Evolutionary conservation across 441 rosid species (phyloP).

Genomic region (Gossypium davidsonii): DNA sequence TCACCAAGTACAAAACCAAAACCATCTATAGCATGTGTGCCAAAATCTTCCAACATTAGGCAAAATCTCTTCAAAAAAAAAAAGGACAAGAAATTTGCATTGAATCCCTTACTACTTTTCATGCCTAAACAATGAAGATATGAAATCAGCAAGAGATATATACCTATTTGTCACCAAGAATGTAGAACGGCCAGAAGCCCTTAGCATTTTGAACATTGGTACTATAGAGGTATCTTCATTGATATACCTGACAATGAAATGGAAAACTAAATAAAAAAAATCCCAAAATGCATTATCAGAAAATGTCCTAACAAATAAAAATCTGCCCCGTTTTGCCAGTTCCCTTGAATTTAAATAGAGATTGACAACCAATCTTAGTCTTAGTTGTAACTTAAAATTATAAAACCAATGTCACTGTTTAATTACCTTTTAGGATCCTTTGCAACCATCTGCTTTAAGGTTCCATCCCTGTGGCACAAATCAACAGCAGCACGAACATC

Average conservation of each 20-base stretch:
- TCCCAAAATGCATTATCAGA: background rate
- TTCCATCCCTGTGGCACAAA: constrained; percentile 99
- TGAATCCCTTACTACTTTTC: background rate
- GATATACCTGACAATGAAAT: constrained; percentile 47
- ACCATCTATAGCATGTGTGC: background rate
- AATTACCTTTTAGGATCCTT: constrained; percentile 67
- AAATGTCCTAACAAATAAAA: background rate
- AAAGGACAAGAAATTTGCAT: background rate
- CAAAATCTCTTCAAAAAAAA: background rate
- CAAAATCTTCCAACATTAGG: background rate
- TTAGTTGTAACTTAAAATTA: background rate
- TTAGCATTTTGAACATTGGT: constrained; percentile 77
- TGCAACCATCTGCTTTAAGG: constrained; percentile 95
- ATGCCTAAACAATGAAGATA: background rate
- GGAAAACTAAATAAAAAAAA: background rate
- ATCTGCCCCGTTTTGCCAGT: background rate
- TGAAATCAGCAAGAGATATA: background rate
- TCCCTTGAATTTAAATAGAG: background rate
- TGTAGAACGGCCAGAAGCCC: constrained; percentile 82
- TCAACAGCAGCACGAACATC: constrained; percentile 98
- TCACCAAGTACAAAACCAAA: background rate
- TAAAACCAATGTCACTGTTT: background rate
- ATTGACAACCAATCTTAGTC: background rate
- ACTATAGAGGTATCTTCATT: constrained; percentile 66
- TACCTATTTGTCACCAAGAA: constrained; percentile 96